phyloP scores from a whole-genome alignment of 352 stramenopile genomes.

The Phytophthora cryptogea region DNA sequence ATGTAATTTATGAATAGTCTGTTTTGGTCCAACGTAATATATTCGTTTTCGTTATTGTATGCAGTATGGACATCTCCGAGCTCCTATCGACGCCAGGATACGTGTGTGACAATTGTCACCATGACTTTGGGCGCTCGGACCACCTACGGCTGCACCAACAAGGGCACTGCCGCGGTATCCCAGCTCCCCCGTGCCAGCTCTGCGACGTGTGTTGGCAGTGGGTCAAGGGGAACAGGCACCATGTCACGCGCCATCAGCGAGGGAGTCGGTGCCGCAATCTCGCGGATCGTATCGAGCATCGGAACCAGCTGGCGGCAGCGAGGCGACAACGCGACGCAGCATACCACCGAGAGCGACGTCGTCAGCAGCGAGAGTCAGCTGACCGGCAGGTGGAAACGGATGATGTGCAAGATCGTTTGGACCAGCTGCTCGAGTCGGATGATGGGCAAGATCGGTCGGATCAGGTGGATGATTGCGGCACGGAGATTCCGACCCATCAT shows the following conservation, averaged over 20 bases:
- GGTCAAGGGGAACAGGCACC: not conserved
- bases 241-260: not conserved
- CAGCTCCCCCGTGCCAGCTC: not conserved
- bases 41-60: no score
- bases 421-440: not conserved
- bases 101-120: not conserved
- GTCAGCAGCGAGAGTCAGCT: no score
- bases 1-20: not conserved
- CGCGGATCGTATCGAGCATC: not conserved
- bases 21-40: no score
- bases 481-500: no score
- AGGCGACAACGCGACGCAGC: not conserved
- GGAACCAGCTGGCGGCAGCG: not conserved
- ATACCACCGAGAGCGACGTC: not conserved
- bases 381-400: no score
- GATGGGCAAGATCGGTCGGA: constrained; percentile 2
- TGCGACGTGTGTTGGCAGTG: not conserved
- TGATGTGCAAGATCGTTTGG: no score
- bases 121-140: not conserved
- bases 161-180: not conserved
- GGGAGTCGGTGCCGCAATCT: not conserved
- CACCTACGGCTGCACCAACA: not conserved
- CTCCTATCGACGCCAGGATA: not conserved
- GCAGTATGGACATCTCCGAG: no score
- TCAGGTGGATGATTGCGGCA: no score